Evolutionary conservation across 129 eudicot genomes (phyloP).

Genomic region (Pseudognaphalium luteoalbum): DNA sequence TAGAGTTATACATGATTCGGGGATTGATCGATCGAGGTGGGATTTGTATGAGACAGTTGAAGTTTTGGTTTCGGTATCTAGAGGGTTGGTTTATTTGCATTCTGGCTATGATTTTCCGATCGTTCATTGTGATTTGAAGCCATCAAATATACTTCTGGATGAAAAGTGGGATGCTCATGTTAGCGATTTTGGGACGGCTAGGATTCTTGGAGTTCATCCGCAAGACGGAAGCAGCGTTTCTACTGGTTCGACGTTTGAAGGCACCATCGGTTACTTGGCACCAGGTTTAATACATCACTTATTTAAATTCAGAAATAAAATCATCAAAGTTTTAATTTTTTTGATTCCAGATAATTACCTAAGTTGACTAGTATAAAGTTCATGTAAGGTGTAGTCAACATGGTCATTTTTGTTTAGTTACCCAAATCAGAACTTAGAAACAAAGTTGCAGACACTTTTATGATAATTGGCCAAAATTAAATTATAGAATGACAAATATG

Average conservation of each 20-base stretch:
- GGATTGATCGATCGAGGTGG: slow-evolving; percentile 45
- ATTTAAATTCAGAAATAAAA: too few species aligned
- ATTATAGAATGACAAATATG: not conserved
- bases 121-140: slow-evolving; percentile 91
- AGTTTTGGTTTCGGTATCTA: slow-evolving; percentile 56
- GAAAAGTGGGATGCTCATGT: slow-evolving; percentile 73
- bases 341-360: too few species aligned
- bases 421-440: too few species aligned
- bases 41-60: slow-evolving; percentile 56
- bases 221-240: slow-evolving; percentile 48
- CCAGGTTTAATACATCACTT: slow-evolving; percentile 63
- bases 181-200: slow-evolving; percentile 94
- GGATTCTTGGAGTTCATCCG: slow-evolving; percentile 62
- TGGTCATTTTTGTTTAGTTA: too few species aligned
- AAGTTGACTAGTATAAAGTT: too few species aligned
- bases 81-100: slow-evolving; percentile 79
- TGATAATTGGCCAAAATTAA: too few species aligned
- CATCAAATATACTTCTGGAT: slow-evolving; percentile 83
- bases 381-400: too few species aligned
- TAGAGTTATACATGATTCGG: slow-evolving; percentile 52
- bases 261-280: slow-evolving; percentile 96
- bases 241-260: slow-evolving; percentile 69
- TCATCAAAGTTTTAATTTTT: too few species aligned
- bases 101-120: slow-evolving; percentile 82
- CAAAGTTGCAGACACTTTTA: too few species aligned